phyloP scores from a whole-genome alignment of 306 rosid genomes.

The Geum urbanum region DNA sequence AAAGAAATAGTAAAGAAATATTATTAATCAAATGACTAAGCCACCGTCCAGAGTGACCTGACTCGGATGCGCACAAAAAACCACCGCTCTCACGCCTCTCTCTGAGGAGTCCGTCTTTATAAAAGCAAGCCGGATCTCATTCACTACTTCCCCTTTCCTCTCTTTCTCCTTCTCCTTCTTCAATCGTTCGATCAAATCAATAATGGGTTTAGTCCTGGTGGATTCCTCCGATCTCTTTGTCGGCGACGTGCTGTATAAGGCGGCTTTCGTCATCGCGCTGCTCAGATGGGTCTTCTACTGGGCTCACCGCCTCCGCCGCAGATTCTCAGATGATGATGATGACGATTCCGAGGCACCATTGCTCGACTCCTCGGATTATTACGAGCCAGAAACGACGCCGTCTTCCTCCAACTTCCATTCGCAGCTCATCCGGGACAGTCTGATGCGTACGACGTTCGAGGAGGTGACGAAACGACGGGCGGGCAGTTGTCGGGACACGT shows the following conservation, averaged over 20 bases:
- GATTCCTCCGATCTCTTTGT: slow-evolving; percentile 41
- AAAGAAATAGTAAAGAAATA: background rate
- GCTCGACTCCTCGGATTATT: too few species aligned
- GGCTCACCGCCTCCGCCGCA: slow-evolving; percentile 26
- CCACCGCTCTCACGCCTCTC: too few species aligned
- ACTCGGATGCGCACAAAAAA: slow-evolving; percentile 28
- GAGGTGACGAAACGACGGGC: slow-evolving; percentile 36
- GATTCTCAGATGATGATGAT: slow-evolving; percentile 10
- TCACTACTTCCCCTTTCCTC: slow-evolving; percentile 42
- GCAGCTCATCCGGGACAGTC: slow-evolving; percentile 37
- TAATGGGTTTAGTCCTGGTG: slow-evolving; percentile 45
- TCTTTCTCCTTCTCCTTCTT: slow-evolving; percentile 5
- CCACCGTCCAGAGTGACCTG: slow-evolving; percentile 27
- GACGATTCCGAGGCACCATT: background rate
- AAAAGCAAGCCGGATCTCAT: slow-evolving; percentile 32
- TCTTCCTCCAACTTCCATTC: slow-evolving; percentile 13
- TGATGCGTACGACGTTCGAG: slow-evolving; percentile 44
- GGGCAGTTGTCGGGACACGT: slow-evolving; percentile 40
- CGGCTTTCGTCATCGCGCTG: slow-evolving; percentile 57
- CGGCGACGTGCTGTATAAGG: slow-evolving; percentile 53
- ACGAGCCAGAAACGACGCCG: slow-evolving; percentile 6
- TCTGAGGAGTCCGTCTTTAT: slow-evolving; percentile 34
- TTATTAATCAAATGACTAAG: slow-evolving; percentile 5
- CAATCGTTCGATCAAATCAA: slow-evolving; percentile 1
- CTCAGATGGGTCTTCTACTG: slow-evolving; percentile 59